These are phyloP conservation scores for Zymoseptoria crescenta DNA, from an alignment of 2,329 filamentous ascomycete genomes.

Conservation along the genomic window DNA sequence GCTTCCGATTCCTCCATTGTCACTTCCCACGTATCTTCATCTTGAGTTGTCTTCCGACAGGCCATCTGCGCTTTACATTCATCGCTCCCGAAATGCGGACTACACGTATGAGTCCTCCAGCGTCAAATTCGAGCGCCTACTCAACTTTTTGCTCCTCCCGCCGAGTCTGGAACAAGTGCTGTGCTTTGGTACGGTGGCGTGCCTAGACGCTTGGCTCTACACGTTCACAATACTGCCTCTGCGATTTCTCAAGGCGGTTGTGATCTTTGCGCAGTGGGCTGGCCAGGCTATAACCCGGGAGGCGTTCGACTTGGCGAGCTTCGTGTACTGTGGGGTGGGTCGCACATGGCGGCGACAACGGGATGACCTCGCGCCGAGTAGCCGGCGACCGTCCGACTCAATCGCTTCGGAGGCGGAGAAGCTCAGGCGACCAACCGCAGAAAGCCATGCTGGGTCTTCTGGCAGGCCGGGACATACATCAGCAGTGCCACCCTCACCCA, in stretches of 20 bases:
- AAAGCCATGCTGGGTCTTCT: slow-evolving; percentile 3
- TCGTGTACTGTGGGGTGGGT: slow-evolving; percentile 71
- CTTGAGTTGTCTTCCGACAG: slow-evolving; percentile 54
- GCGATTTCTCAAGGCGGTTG: slow-evolving; percentile 72
- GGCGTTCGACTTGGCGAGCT: slow-evolving; percentile 60
- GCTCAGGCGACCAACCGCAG: slow-evolving; percentile 4
- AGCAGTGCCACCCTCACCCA: slow-evolving; percentile 5
- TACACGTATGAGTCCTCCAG: slow-evolving; percentile 86
- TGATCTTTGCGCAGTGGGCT: slow-evolving; percentile 74
- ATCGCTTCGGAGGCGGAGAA: slow-evolving; percentile 5
- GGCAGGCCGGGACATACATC: background rate
- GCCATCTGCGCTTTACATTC: slow-evolving; percentile 57
- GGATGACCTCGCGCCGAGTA: slow-evolving; percentile 6
- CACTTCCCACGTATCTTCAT: slow-evolving; percentile 58
- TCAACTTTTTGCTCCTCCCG: slow-evolving; percentile 80
- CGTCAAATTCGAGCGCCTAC: slow-evolving; percentile 82
- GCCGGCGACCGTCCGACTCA: slow-evolving; percentile 14
- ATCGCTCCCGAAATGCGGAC: slow-evolving; percentile 48
- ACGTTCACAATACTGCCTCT: slow-evolving; percentile 92
- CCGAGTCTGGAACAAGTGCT: slow-evolving; percentile 75
- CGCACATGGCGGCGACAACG: slow-evolving; percentile 59
- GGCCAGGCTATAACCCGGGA: slow-evolving; percentile 63
- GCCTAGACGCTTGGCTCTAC: slow-evolving; percentile 92
- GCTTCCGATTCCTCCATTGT: slow-evolving; percentile 55
- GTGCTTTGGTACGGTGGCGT: slow-evolving; percentile 81